These are phyloP conservation scores for Alternaria longipes DNA, from an alignment of 2,329 filamentous ascomycete species.

Conservation along the genomic window DNA sequence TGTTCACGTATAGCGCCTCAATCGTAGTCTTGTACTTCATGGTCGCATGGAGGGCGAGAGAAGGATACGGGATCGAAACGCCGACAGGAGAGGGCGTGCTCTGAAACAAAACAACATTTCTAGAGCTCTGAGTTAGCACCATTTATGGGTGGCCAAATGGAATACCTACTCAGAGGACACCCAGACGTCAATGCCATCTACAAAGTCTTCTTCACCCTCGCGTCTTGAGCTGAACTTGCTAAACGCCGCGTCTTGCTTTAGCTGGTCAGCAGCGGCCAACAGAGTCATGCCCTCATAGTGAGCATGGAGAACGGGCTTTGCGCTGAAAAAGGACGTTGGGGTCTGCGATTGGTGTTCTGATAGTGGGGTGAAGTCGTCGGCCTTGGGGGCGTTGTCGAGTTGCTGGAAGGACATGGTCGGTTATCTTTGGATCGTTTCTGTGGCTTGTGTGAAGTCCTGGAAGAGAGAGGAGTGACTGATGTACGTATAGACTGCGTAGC, in stretches of 20 bases:
- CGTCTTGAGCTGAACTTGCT: conserved; percentile 54
- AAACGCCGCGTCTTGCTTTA: conserved; percentile 58
- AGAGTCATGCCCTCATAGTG: conserved; percentile 67
- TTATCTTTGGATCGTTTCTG: neutral
- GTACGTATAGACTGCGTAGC: neutral
- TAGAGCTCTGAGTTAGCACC: conserved; percentile 12
- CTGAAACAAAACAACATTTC: conserved; percentile 72
- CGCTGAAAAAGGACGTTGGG: conserved; percentile 74
- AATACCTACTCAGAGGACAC: conserved; percentile 56
- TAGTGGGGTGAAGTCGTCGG: conserved; percentile 70
- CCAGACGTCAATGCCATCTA: conserved; percentile 57
- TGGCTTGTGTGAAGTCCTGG: too few relatives aligned
- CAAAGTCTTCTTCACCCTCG: conserved; percentile 40
- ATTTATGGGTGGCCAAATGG: fast-evolving
- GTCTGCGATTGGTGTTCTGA: conserved; percentile 76
- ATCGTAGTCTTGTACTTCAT: conserved; percentile 62
- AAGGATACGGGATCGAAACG: conserved; percentile 75
- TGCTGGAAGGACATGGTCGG: conserved; percentile 55
- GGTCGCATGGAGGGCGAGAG: conserved; percentile 78
- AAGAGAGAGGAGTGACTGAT: neutral
- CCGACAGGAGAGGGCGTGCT: conserved; percentile 63
- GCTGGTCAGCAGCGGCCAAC: conserved; percentile 65
- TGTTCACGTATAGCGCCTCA: conserved; percentile 50
- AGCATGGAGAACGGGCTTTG: conserved; percentile 75
- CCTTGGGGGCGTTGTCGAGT: conserved; percentile 65